Percentiles rank a stretch among this genome's conserved stretches.
Evolutionary conservation across 2,329 filamentous ascomycete species (phyloP).

Genomic region (Daldinia sp.): DNA sequence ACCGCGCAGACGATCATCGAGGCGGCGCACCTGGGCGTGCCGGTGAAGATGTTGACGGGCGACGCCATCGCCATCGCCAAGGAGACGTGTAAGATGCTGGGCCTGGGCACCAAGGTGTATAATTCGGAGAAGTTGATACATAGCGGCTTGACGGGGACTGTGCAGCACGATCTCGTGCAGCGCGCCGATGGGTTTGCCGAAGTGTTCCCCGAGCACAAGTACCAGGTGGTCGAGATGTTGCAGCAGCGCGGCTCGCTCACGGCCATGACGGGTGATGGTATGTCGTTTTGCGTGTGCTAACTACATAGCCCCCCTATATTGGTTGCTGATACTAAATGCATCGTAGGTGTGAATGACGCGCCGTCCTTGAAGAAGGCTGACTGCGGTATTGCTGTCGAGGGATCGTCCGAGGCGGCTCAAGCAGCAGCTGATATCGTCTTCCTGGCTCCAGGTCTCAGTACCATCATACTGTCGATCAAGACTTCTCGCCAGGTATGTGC

Average conservation of each 20-base stretch:
- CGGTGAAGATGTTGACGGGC: slow-evolving; percentile 86
- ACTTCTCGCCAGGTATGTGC: slow-evolving; percentile 66
- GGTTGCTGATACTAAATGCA: neutral
- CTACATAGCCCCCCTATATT: slow-evolving; percentile 8
- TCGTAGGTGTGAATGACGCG: slow-evolving; percentile 74
- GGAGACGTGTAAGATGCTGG: slow-evolving; percentile 86
- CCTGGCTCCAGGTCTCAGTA: slow-evolving; percentile 77
- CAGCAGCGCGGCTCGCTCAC: slow-evolving; percentile 79
- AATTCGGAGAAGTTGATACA: slow-evolving; percentile 83
- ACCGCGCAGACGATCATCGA: slow-evolving; percentile 83
- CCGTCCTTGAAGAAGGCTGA: slow-evolving; percentile 80
- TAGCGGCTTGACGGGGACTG: slow-evolving; percentile 78
- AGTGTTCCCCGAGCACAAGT: slow-evolving; percentile 82
- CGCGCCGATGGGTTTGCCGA: slow-evolving; percentile 80
- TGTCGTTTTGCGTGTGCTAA: slow-evolving; percentile 17
- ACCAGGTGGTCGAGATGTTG: slow-evolving; percentile 80
- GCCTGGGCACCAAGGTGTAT: slow-evolving; percentile 83
- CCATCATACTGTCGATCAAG: slow-evolving; percentile 80
- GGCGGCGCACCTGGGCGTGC: slow-evolving; percentile 80
- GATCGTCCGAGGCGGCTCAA: slow-evolving; percentile 78
- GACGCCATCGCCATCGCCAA: slow-evolving; percentile 84
- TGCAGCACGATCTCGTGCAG: slow-evolving; percentile 81
- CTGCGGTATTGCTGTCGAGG: slow-evolving; percentile 80
- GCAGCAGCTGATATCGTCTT: slow-evolving; percentile 81
- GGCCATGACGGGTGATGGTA: slow-evolving; percentile 79